A percentile compares a stretch with the other conserved stretches of the same genome.
Conservation (phyloP, 257 asterid species). For the Oldenlandia corymbosa region DNA sequence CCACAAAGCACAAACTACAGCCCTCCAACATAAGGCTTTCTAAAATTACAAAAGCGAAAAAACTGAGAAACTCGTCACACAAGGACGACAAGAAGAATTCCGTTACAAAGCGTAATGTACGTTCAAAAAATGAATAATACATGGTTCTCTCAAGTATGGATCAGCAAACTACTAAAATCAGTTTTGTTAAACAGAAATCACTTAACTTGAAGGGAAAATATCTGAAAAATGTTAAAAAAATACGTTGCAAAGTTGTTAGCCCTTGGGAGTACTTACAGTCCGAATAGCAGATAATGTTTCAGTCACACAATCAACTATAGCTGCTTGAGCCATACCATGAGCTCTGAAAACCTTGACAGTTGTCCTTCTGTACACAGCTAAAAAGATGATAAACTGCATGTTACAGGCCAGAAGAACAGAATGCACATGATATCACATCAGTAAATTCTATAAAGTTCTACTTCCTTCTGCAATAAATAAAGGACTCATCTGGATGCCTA, state of each 20-base stretch:
- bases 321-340: constrained; percentile 87
- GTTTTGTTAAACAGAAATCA: neutral
- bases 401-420: constrained; percentile 13
- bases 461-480: neutral
- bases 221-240: neutral
- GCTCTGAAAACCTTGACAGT: constrained; percentile 86
- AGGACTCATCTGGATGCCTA: neutral
- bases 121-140: constrained; percentile 29
- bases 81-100: neutral
- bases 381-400: constrained; percentile 15
- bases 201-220: neutral
- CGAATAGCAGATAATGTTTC: constrained; percentile 92
- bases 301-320: constrained; percentile 79
- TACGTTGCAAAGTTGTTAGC: neutral
- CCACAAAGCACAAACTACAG: neutral
- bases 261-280: constrained; percentile 53
- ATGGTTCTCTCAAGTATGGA: neutral
- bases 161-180: neutral
- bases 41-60: constrained; percentile 8
- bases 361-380: constrained; percentile 87
- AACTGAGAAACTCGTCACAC: neutral
- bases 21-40: neutral
- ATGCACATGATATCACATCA: neutral
- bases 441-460: neutral
- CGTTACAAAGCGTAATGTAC: constrained; percentile 9